Conservation (phyloP, 495 filamentous ascomycete genomes). For the Chaetomium cochliodes region DNA sequence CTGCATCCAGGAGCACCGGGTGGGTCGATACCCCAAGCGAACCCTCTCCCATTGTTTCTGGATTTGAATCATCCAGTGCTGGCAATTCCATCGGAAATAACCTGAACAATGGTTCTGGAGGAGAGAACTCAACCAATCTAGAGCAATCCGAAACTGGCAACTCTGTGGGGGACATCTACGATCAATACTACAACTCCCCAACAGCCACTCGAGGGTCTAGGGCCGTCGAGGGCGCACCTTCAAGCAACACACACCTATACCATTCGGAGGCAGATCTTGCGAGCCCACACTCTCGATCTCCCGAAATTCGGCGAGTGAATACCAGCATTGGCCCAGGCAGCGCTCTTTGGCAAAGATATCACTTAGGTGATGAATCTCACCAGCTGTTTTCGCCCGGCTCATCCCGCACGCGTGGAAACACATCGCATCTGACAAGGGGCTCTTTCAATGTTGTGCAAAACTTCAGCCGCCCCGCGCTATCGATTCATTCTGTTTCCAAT, state of each 20-base stretch:
- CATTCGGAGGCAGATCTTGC: neutral
- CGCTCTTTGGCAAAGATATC: slow-evolving; percentile 10
- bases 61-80: neutral
- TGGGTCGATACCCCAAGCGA: neutral
- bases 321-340: slow-evolving; percentile 3
- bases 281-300: neutral
- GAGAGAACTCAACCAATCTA: neutral
- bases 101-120: neutral
- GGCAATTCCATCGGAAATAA: neutral
- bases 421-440: neutral
- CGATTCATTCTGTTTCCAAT: neutral
- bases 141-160: slow-evolving; percentile 27
- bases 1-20: neutral
- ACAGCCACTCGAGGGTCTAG: neutral
- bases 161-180: slow-evolving; percentile 36
- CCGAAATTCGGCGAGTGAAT: neutral
- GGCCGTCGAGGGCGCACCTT: neutral
- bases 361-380: slow-evolving; percentile 7
- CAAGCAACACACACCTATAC: neutral
- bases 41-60: neutral
- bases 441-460: neutral
- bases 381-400: slow-evolving; percentile 20
- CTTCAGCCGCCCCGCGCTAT: slow-evolving; percentile 2
- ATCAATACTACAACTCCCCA: slow-evolving; percentile 29
- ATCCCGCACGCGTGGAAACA: neutral